Base-by-base conservation (phyloP, 495 filamentous ascomycete species). In the Podospora australis region DNA sequence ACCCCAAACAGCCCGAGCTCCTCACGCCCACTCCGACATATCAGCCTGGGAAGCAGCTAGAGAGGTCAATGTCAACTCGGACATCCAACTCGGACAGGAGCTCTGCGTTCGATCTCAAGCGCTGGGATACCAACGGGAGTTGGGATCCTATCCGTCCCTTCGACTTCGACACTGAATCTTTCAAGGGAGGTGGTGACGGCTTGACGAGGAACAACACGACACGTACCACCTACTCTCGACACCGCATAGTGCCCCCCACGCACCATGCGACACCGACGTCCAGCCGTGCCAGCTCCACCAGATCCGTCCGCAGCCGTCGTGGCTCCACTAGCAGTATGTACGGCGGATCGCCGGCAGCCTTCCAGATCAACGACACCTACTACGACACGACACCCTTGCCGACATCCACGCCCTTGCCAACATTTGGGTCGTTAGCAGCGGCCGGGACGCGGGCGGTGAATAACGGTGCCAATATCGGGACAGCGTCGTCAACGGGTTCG, bases 341-440 rank as follows among this genome's bases (percentile, higher is more conserved):
- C 7, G 24, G 20, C 19, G 24, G 23, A 11, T n/a, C 32, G 21
- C 46, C 46, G 20, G 36, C 21, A 10, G 35, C 38, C 4, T 49
- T 46, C 46, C 49, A 53, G 41, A 46, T 53, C 49, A 44, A 56
- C 26, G 41, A 48, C 9, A 41, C 54, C 7, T 56, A 50, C 44
- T 56, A 56, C 38, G 54, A 56, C 41, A 56, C 54, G 2, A 56
- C 54, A 9, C 54, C 54, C 14, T 41, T 56, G 4, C 54, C 53
- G 4, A 26, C 25, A 7, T 19, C 21, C 11, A 11, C 39, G 6
- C 30, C 30, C 6, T 40, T 23, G 22, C 13, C 22, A 14, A 26
- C 20, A 1, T 13, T 43, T n/a, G 11, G 22, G 22, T 14, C 14
- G 20, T 23, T 14, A 48, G 32, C 35, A 29, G 21, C 22, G 5